These are phyloP conservation scores for Curvularia sp. DNA, from an alignment of 2,329 filamentous ascomycete genomes.

Conservation along the genomic window DNA sequence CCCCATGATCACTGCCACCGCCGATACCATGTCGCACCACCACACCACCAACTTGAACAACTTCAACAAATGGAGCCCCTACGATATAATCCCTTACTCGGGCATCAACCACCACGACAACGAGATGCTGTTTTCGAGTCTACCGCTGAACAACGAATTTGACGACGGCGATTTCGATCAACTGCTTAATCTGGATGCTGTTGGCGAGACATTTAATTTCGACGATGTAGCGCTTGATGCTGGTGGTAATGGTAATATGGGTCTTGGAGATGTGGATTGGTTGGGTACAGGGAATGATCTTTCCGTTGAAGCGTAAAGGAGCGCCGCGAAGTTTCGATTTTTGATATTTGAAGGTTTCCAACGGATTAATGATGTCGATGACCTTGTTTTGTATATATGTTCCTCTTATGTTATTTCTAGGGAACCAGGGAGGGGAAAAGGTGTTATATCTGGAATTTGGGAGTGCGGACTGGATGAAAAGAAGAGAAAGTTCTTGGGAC, in stretches of 20 bases:
- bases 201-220: slow-evolving; percentile 48
- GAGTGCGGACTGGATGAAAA: neutral
- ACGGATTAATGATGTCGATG: neutral
- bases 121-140: slow-evolving; percentile 44
- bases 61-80: slow-evolving; percentile 33
- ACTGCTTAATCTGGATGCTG: slow-evolving; percentile 51
- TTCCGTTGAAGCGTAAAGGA: slow-evolving; percentile 19
- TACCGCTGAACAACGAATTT: slow-evolving; percentile 49
- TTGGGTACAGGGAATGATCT: slow-evolving; percentile 21
- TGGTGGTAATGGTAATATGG: slow-evolving; percentile 3
- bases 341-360: too few relatives aligned
- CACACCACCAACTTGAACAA: neutral
- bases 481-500: too few relatives aligned
- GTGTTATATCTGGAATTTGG: neutral
- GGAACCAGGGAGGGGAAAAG: neutral
- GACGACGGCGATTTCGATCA: slow-evolving; percentile 51
- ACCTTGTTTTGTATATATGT: neutral
- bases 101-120: slow-evolving; percentile 44
- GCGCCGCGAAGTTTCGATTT: neutral
- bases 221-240: slow-evolving; percentile 37
- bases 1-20: slow-evolving; percentile 17
- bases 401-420: too few relatives aligned
- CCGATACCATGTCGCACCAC: slow-evolving; percentile 11
- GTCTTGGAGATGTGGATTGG: slow-evolving; percentile 26
- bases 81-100: slow-evolving; percentile 27